Percentiles rank a stretch among this genome's conserved stretches.
These are phyloP conservation scores for Protea cynaroides DNA, from an alignment of 164 flowering plant species.

Conservation along the genomic window DNA sequence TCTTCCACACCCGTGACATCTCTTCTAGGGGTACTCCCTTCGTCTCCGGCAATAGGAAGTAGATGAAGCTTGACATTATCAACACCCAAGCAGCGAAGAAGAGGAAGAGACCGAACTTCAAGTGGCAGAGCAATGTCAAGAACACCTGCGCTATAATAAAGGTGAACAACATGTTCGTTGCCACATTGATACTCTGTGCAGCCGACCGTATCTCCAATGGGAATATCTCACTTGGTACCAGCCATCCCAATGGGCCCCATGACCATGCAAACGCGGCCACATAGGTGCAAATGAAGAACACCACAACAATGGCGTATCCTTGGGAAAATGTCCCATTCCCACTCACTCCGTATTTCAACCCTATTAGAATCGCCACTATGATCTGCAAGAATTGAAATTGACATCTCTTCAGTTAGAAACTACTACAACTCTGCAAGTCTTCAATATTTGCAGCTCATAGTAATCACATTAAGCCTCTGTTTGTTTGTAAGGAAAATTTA, in stretches of 20 bases:
- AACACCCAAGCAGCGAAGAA: constrained; percentile 68
- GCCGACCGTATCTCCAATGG: constrained; percentile 87
- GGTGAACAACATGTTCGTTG: constrained; percentile 86
- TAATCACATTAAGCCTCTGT: too few species aligned
- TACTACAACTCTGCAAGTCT: too few species aligned
- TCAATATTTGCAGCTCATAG: too few species aligned
- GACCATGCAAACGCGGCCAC: constrained; percentile 91
- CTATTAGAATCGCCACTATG: constrained; percentile 48
- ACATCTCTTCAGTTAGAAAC: too few species aligned
- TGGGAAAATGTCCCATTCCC: constrained; percentile 52
- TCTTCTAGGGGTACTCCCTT: constrained; percentile 81
- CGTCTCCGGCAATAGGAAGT: constrained; percentile 73
- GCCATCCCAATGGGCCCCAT: constrained; percentile 90
- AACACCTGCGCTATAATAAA: constrained; percentile 70
- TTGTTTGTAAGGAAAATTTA: too few species aligned
- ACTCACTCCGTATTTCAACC: constrained; percentile 47
- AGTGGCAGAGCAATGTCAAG: constrained; percentile 68
- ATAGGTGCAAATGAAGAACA: constrained; percentile 65
- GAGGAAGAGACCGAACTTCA: constrained; percentile 78
- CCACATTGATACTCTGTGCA: constrained; percentile 73
- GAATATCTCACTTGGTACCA: constrained; percentile 86
- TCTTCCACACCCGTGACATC: constrained; percentile 63
- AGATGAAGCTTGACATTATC: constrained; percentile 53
- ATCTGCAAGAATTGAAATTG: constrained; percentile 22
- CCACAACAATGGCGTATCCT: constrained; percentile 63